phyloP scores from a whole-genome alignment of 78 protist genomes.

The Ministeria vibrans region DNA sequence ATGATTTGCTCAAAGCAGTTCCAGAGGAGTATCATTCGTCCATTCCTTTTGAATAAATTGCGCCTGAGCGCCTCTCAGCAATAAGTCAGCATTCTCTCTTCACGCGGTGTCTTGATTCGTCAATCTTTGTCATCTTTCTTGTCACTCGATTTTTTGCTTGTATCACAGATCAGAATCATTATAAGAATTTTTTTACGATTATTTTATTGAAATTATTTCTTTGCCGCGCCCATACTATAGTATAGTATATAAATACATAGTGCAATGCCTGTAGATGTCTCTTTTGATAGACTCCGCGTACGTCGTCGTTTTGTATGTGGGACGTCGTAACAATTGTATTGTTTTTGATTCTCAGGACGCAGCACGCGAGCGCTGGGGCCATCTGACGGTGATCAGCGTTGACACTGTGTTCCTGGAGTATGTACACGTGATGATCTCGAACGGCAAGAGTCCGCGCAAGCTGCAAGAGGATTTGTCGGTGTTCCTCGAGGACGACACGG shows the following conservation, averaged over 20 bases:
- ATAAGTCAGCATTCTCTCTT: background rate
- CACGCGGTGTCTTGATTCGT: background rate
- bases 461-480: background rate
- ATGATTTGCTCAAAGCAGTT: background rate
- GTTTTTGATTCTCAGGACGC: too few species aligned
- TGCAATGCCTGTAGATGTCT: background rate
- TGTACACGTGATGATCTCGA: background rate
- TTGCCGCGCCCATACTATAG: too few species aligned
- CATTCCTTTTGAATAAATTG: background rate
- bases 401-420: background rate
- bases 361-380: too few species aligned
- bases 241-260: background rate
- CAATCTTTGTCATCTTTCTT: background rate
- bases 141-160: background rate
- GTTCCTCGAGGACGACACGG: background rate
- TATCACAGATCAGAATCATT: background rate
- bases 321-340: background rate
- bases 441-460: background rate
- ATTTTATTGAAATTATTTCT: too few species aligned
- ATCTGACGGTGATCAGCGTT: too few species aligned
- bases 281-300: background rate
- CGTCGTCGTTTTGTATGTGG: background rate
- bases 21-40: background rate
- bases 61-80: background rate
- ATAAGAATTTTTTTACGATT: too few species aligned